Evolutionary conservation across 2,329 filamentous ascomycete species (phyloP).

Genomic region (Sclerotinia borealis): DNA sequence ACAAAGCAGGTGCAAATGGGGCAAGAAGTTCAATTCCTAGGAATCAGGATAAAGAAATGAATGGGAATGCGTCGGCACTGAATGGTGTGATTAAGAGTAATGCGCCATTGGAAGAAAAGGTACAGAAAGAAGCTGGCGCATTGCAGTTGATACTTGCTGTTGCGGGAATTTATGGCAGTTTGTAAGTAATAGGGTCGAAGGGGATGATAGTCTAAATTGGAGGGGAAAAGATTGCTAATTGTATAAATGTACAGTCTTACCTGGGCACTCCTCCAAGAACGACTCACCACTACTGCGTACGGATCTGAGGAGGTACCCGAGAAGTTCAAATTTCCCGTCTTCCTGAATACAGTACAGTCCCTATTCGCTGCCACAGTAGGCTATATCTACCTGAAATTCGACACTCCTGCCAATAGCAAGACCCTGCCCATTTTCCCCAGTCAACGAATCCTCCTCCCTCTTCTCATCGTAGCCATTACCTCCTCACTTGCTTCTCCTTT

Average conservation of each 20-base stretch:
- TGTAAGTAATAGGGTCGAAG: constrained; percentile 51
- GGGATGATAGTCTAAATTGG: neutral
- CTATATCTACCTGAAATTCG: constrained; percentile 68
- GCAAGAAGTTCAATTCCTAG: constrained; percentile 31
- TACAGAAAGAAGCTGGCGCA: constrained; percentile 51
- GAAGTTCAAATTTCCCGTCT: constrained; percentile 87
- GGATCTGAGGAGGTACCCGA: constrained; percentile 56
- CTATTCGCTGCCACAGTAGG: constrained; percentile 79
- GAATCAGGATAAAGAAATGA: constrained; percentile 21
- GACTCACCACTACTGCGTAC: constrained; percentile 89
- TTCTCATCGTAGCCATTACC: constrained; percentile 80
- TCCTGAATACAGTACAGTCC: constrained; percentile 95
- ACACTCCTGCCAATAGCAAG: constrained; percentile 48
- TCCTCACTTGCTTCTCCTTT: constrained; percentile 89
- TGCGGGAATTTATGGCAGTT: constrained; percentile 93
- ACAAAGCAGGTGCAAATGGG: constrained; percentile 38
- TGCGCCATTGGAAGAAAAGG: constrained; percentile 17
- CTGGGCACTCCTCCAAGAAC: constrained; percentile 95
- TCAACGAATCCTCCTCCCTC: constrained; percentile 64
- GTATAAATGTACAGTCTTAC: constrained; percentile 57
- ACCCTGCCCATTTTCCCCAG: constrained; percentile 70
- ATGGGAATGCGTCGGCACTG: constrained; percentile 19
- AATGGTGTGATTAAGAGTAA: constrained; percentile 31
- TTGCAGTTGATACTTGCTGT: constrained; percentile 79
- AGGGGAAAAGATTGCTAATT: neutral